Percentiles rank a stretch among this genome's conserved stretches.
Conservation (phyloP, 2,329 filamentous ascomycete genomes). For the Pseudogymnoascus sp. region DNA sequence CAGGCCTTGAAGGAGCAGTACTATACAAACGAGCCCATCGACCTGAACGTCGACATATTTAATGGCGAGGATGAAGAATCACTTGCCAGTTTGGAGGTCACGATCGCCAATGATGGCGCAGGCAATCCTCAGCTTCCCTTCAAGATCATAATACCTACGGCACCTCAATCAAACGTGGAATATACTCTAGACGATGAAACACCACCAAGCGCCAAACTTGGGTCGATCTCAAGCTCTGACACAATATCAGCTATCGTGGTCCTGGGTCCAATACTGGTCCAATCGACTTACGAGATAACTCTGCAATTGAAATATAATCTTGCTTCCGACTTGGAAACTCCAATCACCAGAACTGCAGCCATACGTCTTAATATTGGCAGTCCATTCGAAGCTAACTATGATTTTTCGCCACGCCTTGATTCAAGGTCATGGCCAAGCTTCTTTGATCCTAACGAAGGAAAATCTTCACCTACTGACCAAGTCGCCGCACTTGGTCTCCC, state of each 20-base stretch:
- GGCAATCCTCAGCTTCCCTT: conserved; percentile 37
- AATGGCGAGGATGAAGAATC: conserved; percentile 82
- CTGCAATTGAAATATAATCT: conserved; percentile 72
- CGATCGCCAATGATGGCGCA: conserved; percentile 51
- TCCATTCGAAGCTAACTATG: conserved; percentile 88
- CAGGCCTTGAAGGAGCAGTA: conserved; percentile 59
- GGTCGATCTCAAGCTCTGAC: conserved; percentile 37
- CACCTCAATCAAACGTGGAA: not conserved
- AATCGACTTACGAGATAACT: conserved; percentile 56
- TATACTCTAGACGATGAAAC: conserved; percentile 5
- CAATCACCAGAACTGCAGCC: conserved; percentile 64
- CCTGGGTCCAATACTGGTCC: conserved; percentile 43
- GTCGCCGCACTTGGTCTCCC: conserved; percentile 51
- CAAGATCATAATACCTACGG: conserved; percentile 12
- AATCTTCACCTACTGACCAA: not conserved
- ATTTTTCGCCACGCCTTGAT: conserved; percentile 73
- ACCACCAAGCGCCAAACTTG: conserved; percentile 19
- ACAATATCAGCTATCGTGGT: conserved; percentile 38
- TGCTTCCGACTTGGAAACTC: conserved; percentile 69
- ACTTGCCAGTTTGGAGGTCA: conserved; percentile 60
- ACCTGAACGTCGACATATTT: conserved; percentile 58
- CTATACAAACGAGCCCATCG: conserved; percentile 74
- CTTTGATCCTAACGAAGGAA: conserved; percentile 51
- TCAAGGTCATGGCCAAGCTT: conserved; percentile 76
- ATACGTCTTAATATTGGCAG: conserved; percentile 66